Conservation (phyloP, 2,329 filamentous ascomycete genomes). For the Colletotrichum eleusines region DNA sequence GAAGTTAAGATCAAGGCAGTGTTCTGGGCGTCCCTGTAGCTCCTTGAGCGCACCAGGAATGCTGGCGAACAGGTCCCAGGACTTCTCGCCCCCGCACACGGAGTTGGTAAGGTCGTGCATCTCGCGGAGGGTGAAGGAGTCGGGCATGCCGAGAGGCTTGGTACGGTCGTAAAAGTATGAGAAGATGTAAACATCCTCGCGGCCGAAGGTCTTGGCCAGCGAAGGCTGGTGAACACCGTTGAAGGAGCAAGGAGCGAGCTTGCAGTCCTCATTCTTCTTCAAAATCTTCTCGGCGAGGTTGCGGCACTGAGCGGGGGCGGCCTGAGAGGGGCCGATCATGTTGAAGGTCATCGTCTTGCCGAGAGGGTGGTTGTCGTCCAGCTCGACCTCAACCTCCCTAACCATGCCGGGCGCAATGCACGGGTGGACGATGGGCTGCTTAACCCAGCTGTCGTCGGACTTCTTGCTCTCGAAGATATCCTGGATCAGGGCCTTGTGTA, state of each 20-base stretch:
- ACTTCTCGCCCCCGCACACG: conserved; percentile 82
- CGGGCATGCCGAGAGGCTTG: conserved; percentile 95
- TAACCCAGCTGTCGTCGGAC: conserved; percentile 74
- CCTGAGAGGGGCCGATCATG: conserved; percentile 85
- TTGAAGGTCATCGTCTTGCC: conserved; percentile 77
- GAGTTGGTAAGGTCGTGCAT: conserved; percentile 86
- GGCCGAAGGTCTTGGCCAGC: conserved; percentile 89
- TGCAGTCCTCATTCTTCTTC: conserved; percentile 85
- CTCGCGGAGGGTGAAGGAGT: conserved; percentile 92
- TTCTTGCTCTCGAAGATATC: conserved; percentile 75
- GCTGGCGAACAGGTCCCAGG: conserved; percentile 84
- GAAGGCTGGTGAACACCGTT: conserved; percentile 96
- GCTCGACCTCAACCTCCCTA: conserved; percentile 78
- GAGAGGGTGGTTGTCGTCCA: conserved; percentile 75
- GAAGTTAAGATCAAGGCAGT: conserved; percentile 95
- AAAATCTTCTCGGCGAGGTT: conserved; percentile 90
- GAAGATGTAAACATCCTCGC: conserved; percentile 95
- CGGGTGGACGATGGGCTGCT: conserved; percentile 80
- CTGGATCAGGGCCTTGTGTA: conserved; percentile 82
- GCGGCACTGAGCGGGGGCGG: conserved; percentile 88
- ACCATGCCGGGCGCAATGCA: conserved; percentile 87
- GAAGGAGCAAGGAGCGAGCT: conserved; percentile 94
- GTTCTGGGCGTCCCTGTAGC: conserved; percentile 85
- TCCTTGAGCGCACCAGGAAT: conserved; percentile 84
- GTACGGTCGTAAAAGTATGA: conserved; percentile 99